Conservation (phyloP, 2,329 filamentous ascomycete genomes). For the Sphaerulina populicola region DNA sequence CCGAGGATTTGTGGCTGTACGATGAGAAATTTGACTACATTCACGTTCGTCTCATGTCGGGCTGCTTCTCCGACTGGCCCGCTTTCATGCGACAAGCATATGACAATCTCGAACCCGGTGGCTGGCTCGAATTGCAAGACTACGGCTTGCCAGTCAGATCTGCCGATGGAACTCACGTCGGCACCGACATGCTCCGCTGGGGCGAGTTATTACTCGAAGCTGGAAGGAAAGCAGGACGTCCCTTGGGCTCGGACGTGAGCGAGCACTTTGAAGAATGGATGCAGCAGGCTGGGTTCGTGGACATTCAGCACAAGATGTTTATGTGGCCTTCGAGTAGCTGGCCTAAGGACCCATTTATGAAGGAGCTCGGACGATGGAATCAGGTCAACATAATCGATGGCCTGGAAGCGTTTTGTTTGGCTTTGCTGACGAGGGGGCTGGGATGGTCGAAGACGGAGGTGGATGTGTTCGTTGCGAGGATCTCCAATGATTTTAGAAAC, state of each 20-base stretch:
- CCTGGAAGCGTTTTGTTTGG: conserved; percentile 38
- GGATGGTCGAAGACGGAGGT: conserved; percentile 40
- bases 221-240: conserved; percentile 36
- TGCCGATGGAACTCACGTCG: conserved; percentile 32
- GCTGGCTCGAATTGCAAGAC: conserved; percentile 47
- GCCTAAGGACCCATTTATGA: conserved; percentile 44
- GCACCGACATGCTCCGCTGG: conserved; percentile 31
- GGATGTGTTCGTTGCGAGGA: conserved; percentile 36
- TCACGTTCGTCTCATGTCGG: conserved; percentile 45
- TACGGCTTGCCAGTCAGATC: conserved; percentile 37
- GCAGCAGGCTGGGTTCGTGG: conserved; percentile 37
- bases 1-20: conserved; percentile 52
- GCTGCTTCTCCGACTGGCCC: conserved; percentile 48
- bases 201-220: conserved; percentile 34
- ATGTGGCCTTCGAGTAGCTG: conserved; percentile 41
- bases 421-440: conserved; percentile 36
- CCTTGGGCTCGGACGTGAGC: conserved; percentile 35
- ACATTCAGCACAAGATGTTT: conserved; percentile 35
- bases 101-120: conserved; percentile 44
- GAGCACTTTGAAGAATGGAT: conserved; percentile 35
- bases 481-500: conserved; percentile 30
- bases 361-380: conserved; percentile 43
- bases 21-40: conserved; percentile 49
- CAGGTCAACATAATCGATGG: conserved; percentile 37
- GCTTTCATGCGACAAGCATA: conserved; percentile 44